Evolutionary conservation across 805 yeast species (phyloP).

Genomic region (Yamadazyma nakazawae): DNA sequence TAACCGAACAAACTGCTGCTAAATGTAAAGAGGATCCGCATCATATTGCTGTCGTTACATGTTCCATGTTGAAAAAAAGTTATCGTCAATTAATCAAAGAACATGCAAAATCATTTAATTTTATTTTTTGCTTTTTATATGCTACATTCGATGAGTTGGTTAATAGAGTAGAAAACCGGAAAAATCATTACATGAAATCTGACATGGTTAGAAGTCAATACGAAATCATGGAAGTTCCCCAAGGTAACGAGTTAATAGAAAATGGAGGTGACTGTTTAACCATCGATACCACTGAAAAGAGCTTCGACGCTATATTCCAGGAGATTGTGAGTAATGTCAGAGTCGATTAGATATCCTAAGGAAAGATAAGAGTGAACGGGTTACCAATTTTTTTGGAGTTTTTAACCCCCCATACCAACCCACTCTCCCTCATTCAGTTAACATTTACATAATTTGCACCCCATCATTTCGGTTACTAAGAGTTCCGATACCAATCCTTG

Average conservation of each 20-base stretch:
- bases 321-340: conserved; percentile 15
- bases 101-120: conserved; percentile 27
- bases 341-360: background rate
- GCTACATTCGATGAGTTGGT: conserved; percentile 61
- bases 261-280: conserved; percentile 37
- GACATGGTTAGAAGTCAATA: conserved; percentile 81
- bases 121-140: conserved; percentile 64
- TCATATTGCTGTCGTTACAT: conserved; percentile 57
- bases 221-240: conserved; percentile 70
- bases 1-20: conserved; percentile 42
- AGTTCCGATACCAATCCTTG: no score
- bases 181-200: conserved; percentile 83
- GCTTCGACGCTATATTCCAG: conserved; percentile 24
- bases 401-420: background rate
- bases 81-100: conserved; percentile 65
- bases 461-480: no score
- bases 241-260: conserved; percentile 30
- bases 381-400: no score
- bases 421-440: background rate
- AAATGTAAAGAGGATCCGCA: conserved; percentile 29
- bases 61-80: conserved; percentile 75
- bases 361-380: no score
- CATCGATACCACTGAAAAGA: conserved; percentile 32
- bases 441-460: no score
- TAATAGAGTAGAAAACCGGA: conserved; percentile 58